Conservation (phyloP, 2,329 filamentous ascomycete genomes). For the Elsinoe batatas region DNA sequence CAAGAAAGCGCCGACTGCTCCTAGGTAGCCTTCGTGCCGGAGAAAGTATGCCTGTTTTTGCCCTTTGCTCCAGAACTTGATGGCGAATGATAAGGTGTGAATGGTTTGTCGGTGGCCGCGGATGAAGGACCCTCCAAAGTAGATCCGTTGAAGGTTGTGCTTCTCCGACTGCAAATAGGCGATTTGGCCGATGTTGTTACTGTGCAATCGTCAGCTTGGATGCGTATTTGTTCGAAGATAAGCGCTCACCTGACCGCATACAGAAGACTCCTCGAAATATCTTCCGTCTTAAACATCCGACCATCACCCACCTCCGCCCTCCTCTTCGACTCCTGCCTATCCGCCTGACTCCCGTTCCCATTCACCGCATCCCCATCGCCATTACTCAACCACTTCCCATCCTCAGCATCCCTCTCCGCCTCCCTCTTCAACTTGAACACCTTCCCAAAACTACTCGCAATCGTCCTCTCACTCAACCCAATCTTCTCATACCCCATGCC, state of each 20-base stretch:
- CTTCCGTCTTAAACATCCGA: slow-evolving; percentile 61
- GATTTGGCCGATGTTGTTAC: slow-evolving; percentile 97
- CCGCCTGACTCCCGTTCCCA: slow-evolving; percentile 15
- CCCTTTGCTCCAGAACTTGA: slow-evolving; percentile 94
- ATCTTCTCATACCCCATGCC: slow-evolving; percentile 94
- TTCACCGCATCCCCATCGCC: slow-evolving; percentile 36
- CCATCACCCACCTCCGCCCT: slow-evolving; percentile 29
- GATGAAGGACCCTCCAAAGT: slow-evolving; percentile 96
- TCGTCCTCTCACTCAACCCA: slow-evolving; percentile 87
- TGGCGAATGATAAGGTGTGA: slow-evolving; percentile 92
- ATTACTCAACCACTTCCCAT: slow-evolving; percentile 50
- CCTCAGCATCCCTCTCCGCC: slow-evolving; percentile 69
- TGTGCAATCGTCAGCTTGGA: slow-evolving; percentile 26
- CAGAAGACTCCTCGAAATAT: slow-evolving; percentile 81
- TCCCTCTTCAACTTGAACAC: slow-evolving; percentile 87
- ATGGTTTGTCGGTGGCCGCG: slow-evolving; percentile 94
- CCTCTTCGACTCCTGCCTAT: slow-evolving; percentile 22
- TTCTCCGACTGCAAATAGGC: slow-evolving; percentile 96
- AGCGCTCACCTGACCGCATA: slow-evolving; percentile 66
- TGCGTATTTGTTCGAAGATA: neutral
- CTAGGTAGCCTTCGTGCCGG: slow-evolving; percentile 89
- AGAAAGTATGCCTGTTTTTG: slow-evolving; percentile 93
- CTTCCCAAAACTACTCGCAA: slow-evolving; percentile 93
- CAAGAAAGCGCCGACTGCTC: slow-evolving; percentile 86
- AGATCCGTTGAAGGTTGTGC: slow-evolving; percentile 82